Evolutionary conservation across 2,329 filamentous ascomycete genomes (phyloP).

Genomic region (Neofusicoccum umdonicola): DNA sequence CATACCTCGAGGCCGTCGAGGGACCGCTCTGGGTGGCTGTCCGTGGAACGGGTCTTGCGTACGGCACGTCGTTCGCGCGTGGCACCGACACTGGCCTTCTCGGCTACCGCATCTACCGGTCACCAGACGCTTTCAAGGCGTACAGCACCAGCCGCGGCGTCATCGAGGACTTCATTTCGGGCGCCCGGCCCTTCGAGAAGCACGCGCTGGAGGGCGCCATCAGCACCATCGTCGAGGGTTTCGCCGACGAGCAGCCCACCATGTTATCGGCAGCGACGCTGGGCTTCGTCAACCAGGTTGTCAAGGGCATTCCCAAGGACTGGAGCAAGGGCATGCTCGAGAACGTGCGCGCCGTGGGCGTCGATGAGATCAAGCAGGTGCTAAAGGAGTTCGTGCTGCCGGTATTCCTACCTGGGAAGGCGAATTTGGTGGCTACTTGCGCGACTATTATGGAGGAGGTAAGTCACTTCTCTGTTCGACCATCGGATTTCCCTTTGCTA

Average conservation of each 20-base stretch:
- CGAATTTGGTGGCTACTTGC: conserved; percentile 86
- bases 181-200: conserved; percentile 69
- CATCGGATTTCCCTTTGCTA: not conserved
- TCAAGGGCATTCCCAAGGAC: conserved; percentile 71
- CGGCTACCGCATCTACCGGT: conserved; percentile 84
- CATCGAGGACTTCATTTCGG: conserved; percentile 71
- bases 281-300: conserved; percentile 79
- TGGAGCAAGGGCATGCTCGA: conserved; percentile 76
- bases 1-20: conserved; percentile 90
- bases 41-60: conserved; percentile 88
- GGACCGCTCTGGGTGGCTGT: conserved; percentile 93
- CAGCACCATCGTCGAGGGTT: conserved; percentile 78
- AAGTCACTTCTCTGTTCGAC: conserved; percentile 36
- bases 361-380: conserved; percentile 72
- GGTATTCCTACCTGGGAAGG: conserved; percentile 74
- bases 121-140: conserved; percentile 83
- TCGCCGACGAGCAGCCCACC: conserved; percentile 86
- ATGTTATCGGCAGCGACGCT: conserved; percentile 78
- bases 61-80: conserved; percentile 77
- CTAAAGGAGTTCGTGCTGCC: conserved; percentile 75
- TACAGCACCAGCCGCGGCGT: conserved; percentile 74
- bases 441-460: conserved; percentile 83
- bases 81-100: conserved; percentile 77
- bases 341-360: conserved; percentile 71
- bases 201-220: conserved; percentile 87